A percentile compares a stretch with the other conserved stretches of the same genome.
phyloP scores from a whole-genome alignment of 176 grass and related monocot genomes.

The Bonia amplexicaulis region DNA sequence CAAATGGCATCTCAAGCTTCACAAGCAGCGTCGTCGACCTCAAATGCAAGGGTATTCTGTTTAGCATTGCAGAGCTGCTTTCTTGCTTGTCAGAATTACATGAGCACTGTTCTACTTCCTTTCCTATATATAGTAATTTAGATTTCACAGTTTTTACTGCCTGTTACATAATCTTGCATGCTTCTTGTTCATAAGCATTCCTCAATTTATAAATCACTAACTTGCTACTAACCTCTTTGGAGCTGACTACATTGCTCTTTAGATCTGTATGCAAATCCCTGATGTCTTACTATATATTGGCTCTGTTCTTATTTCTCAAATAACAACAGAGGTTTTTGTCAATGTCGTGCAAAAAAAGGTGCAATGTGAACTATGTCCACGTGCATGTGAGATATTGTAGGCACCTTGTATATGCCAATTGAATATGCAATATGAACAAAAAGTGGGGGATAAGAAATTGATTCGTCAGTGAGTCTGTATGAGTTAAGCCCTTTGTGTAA shows the following conservation, averaged over 20 bases:
- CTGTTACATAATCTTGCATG: background rate
- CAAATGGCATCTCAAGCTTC: slow-evolving; percentile 55
- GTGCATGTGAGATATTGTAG: background rate
- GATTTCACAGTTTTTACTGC: background rate
- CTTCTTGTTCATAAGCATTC: background rate
- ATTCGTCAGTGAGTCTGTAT: background rate
- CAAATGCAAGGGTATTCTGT: slow-evolving; percentile 51
- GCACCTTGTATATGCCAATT: background rate
- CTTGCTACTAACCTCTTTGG: background rate
- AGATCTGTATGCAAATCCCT: background rate
- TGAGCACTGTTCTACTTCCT: background rate
- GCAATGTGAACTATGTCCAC: background rate
- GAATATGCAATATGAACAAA: background rate
- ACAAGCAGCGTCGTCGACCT: slow-evolving; percentile 35
- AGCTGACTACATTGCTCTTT: background rate
- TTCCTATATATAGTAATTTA: background rate
- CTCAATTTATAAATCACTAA: background rate
- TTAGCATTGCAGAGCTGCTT: background rate
- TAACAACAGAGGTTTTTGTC: background rate
- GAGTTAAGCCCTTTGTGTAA: background rate
- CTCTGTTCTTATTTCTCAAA: slow-evolving; percentile 2
- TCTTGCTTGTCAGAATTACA: background rate
- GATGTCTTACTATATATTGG: background rate
- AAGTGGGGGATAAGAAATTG: background rate
- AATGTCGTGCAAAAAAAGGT: background rate